Percentiles rank a stretch among this genome's conserved stretches.
phyloP scores from a whole-genome alignment of 169 alveolate genomes.

The Plasmodium malariae region DNA sequence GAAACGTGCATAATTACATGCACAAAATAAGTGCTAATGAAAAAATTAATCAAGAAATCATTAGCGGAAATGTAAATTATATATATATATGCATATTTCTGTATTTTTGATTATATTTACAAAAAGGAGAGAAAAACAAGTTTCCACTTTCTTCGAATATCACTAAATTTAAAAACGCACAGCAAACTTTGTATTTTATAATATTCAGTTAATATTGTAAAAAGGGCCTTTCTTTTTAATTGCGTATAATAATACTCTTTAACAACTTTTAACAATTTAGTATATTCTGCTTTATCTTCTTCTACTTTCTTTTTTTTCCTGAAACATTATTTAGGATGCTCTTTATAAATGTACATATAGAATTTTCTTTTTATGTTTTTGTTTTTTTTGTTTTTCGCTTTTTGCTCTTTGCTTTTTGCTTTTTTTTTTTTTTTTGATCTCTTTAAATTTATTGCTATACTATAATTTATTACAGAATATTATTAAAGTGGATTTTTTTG shows the following conservation, averaged over 20 bases:
- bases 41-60: too few relatives aligned
- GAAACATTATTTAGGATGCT: too few relatives aligned
- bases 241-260: slow-evolving; percentile 20
- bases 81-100: background rate
- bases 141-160: slow-evolving; percentile 48
- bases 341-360: too few relatives aligned
- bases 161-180: slow-evolving; percentile 39
- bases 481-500: slow-evolving; percentile 60
- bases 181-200: slow-evolving; percentile 55
- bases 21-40: too few relatives aligned
- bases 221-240: slow-evolving; percentile 51
- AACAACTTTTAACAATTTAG: slow-evolving; percentile 43
- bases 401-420: too few relatives aligned
- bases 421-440: background rate
- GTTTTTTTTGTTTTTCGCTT: background rate
- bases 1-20: background rate
- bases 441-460: background rate
- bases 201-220: slow-evolving; percentile 32
- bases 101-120: slow-evolving; percentile 19
- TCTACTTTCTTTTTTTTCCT: slow-evolving; percentile 62
- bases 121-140: slow-evolving; percentile 31
- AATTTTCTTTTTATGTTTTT: slow-evolving; percentile 13
- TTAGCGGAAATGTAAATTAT: background rate
- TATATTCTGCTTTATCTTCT: slow-evolving; percentile 54
- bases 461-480: slow-evolving; percentile 37